phyloP scores from a whole-genome alignment of 495 filamentous ascomycete species.

The Astrothelium subdiscretum region DNA sequence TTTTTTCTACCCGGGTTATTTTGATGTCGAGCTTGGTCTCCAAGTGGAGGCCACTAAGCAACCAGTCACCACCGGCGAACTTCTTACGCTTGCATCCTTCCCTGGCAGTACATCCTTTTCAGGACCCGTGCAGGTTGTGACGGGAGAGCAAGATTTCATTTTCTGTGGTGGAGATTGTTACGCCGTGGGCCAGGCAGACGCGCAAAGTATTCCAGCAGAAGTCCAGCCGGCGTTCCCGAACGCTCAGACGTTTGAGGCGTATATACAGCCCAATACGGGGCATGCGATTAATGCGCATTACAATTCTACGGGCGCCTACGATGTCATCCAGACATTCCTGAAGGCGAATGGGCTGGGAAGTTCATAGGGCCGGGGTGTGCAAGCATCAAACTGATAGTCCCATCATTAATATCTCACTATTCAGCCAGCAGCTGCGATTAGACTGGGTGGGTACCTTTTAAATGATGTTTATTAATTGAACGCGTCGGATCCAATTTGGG shows the following conservation, averaged over 20 bases:
- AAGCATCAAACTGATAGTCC: too few relatives aligned
- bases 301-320: slow-evolving; percentile 11
- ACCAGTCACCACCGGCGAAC: slow-evolving; percentile 10
- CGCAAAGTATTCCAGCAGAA: neutral
- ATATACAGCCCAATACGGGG: slow-evolving; percentile 13
- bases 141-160: neutral
- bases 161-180: slow-evolving; percentile 14
- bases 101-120: neutral
- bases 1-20: slow-evolving; percentile 35
- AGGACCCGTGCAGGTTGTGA: slow-evolving; percentile 10
- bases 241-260: slow-evolving; percentile 4
- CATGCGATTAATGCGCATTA: slow-evolving; percentile 17
- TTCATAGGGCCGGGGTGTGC: neutral
- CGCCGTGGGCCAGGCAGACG: neutral
- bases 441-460: too few relatives aligned
- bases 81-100: slow-evolving; percentile 3
- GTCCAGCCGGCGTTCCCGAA: slow-evolving; percentile 5
- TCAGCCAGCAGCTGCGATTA: too few relatives aligned
- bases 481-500: too few relatives aligned
- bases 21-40: slow-evolving; percentile 32
- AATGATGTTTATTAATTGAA: too few relatives aligned
- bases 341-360: neutral
- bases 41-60: slow-evolving; percentile 33
- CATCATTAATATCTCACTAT: too few relatives aligned
- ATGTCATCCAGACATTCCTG: slow-evolving; percentile 1